These are phyloP conservation scores for Solanum etuberosum DNA, from an alignment of 257 asterid species.

Conservation along the genomic window DNA sequence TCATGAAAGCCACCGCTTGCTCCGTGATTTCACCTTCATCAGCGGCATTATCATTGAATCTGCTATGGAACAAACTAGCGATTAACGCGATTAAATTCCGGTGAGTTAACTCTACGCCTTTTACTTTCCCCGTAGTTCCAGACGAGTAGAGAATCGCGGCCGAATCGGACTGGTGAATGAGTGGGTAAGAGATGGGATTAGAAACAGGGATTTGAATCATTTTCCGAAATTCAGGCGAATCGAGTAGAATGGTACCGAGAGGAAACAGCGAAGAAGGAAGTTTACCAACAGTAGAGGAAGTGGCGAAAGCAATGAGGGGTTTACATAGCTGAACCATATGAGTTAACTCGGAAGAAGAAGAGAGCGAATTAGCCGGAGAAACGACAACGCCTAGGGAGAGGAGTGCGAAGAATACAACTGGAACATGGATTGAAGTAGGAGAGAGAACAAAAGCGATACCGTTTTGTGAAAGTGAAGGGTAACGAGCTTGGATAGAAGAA, in stretches of 20 bases:
- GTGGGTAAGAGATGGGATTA: neutral
- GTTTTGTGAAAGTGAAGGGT: conserved; percentile 40
- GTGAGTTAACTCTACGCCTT: conserved; percentile 75
- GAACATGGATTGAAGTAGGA: conserved; percentile 62
- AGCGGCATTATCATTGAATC: neutral
- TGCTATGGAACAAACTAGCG: conserved; percentile 28
- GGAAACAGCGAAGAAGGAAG: conserved; percentile 31
- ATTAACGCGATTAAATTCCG: conserved; percentile 49
- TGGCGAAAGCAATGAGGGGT: conserved; percentile 54
- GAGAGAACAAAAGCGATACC: conserved; percentile 67
- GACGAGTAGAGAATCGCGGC: conserved; percentile 86
- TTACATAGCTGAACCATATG: conserved; percentile 44
- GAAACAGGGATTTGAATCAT: conserved; percentile 20
- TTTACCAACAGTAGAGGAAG: conserved; percentile 20
- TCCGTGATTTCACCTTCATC: neutral
- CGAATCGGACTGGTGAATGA: conserved; percentile 35
- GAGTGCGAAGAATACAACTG: conserved; percentile 66
- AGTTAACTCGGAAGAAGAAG: conserved; percentile 48
- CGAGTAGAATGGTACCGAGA: conserved; percentile 24
- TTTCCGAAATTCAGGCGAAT: conserved; percentile 35
- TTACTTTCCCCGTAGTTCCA: conserved; percentile 78
- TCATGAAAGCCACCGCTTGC: conserved; percentile 31
- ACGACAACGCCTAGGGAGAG: conserved; percentile 58
- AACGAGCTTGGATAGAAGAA: conserved; percentile 21
- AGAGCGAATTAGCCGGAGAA: conserved; percentile 74